Conservation (phyloP, 2,329 filamentous ascomycete genomes). For the Fusarium pseudocircinatum region DNA sequence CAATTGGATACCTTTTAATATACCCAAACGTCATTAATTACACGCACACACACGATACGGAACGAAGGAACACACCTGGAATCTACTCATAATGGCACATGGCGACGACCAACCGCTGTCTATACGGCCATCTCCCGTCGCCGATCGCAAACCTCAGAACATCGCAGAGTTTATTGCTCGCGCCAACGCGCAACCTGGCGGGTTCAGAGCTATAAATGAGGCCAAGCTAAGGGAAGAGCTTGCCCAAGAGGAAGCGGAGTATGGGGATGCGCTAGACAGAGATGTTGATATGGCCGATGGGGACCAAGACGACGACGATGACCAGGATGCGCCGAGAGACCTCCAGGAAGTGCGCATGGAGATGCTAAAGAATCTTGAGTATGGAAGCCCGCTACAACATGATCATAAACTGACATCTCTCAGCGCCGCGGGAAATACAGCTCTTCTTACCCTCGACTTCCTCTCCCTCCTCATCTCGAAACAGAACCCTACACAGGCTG, state of each 20-base stretch:
- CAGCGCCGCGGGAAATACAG: constrained; percentile 60
- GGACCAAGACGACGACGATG: constrained; percentile 53
- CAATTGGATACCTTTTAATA: neutral
- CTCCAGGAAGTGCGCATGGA: constrained; percentile 64
- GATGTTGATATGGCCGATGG: constrained; percentile 59
- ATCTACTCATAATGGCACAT: constrained; percentile 42
- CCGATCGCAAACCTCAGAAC: constrained; percentile 65
- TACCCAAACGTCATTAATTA: neutral
- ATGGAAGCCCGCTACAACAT: constrained; percentile 36
- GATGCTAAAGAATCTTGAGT: constrained; percentile 68
- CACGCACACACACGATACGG: neutral
- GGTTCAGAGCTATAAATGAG: constrained; percentile 84
- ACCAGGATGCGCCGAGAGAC: constrained; percentile 56
- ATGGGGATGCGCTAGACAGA: constrained; percentile 56
- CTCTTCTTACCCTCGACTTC: constrained; percentile 80
- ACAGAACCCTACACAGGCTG: constrained; percentile 75
- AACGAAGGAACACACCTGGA: neutral
- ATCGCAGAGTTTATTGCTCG: constrained; percentile 82
- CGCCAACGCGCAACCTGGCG: constrained; percentile 79
- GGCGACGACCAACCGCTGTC: constrained; percentile 50
- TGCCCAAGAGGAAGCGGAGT: constrained; percentile 51
- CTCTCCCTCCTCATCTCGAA: constrained; percentile 87
- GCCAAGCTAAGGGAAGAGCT: constrained; percentile 77
- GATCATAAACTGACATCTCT: neutral
- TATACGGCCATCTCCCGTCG: constrained; percentile 58